Conservation (phyloP, 495 filamentous ascomycete genomes). For the Jackrogersella multiformis region DNA sequence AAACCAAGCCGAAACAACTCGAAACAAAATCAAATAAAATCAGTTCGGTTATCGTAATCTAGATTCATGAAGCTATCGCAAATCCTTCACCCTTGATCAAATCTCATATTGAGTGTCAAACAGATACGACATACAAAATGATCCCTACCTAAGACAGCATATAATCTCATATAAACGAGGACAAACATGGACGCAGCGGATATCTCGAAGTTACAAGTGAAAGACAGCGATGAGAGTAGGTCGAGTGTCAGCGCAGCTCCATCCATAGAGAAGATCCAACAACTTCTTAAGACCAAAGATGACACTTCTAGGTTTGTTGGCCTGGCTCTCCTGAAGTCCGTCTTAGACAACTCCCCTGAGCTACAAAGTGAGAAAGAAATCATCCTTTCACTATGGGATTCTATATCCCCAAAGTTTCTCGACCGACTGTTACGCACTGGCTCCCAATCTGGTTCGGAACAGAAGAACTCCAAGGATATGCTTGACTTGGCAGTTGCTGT, state of each 20-base stretch:
- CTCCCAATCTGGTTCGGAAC: constrained; percentile 37
- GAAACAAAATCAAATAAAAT: not conserved
- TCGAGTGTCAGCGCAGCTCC: constrained; percentile 10
- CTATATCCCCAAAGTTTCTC: constrained; percentile 66
- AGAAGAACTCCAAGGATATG: constrained; percentile 62
- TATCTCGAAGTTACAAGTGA: constrained; percentile 21
- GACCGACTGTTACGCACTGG: constrained; percentile 66
- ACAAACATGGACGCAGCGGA: constrained; percentile 37
- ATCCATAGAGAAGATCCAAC: constrained; percentile 53
- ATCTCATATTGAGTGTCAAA: not conserved
- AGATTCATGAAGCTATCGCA: not conserved
- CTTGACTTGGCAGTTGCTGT: constrained; percentile 68
- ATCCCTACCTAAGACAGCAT: not conserved
- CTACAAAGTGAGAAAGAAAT: constrained; percentile 51
- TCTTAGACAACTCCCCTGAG: constrained; percentile 64
- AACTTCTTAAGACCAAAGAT: constrained; percentile 63
- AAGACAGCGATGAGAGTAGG: not conserved
- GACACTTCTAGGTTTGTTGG: constrained; percentile 74
- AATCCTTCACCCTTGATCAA: not conserved
- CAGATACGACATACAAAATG: not conserved
- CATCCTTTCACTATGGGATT: constrained; percentile 59
- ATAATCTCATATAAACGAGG: constrained; percentile 17
- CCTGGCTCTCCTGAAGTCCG: constrained; percentile 67
- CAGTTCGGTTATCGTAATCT: not conserved
- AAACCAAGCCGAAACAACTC: not conserved